Base-by-base conservation (phyloP, 2,329 filamentous ascomycete species). In the Aspergillus texensis region DNA sequence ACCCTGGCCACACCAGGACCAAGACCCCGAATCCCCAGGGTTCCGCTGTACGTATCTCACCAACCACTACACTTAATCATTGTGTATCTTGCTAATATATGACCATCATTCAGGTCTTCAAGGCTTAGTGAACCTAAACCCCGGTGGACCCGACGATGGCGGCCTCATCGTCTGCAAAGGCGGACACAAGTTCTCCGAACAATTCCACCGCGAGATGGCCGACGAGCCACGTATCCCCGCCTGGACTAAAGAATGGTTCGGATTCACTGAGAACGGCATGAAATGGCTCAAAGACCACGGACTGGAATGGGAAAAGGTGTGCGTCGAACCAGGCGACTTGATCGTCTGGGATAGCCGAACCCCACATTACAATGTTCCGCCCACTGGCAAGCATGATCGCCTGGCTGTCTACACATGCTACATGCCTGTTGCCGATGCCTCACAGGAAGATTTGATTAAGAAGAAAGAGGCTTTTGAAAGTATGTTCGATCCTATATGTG, bases 1-100 rank as follows among this genome's bases (percentile, higher is more conserved):
- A 59, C 81, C 80, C 2, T 83, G 80, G 81, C 79, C 80, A 3
- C 81, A 82, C 66, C 79, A 82, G 52, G 81, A 83, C 61, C 80
- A 83, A 64, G 77, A 82, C 59, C 81, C 78, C 1, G 72, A 72
- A 8, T 78, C 76, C 66, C 76, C 75, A 14, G 84, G 83, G 0
- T 83, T 86, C 70, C 77, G 82, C 2, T 86, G 83, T 65, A 74
- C 83, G 2, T 19, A 41, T n/a, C 16, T 9, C 39, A 4, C 8
- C n/a, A 41, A 9, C 39, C 16, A n/a, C 39, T 4, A 0, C 10
- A n/a, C 4, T 1, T 41, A 0, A 1, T 3, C 39, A n/a, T 8
- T 10, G 0, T 10, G 3, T 2, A 10, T 41, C 39, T 19, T 9
- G 8, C 62, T 56, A 6, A 46, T 4, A 24, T 1, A 12, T 24